Evolutionary conservation across 495 filamentous ascomycete genomes (phyloP).

Genomic region (Xylaria intraflava): DNA sequence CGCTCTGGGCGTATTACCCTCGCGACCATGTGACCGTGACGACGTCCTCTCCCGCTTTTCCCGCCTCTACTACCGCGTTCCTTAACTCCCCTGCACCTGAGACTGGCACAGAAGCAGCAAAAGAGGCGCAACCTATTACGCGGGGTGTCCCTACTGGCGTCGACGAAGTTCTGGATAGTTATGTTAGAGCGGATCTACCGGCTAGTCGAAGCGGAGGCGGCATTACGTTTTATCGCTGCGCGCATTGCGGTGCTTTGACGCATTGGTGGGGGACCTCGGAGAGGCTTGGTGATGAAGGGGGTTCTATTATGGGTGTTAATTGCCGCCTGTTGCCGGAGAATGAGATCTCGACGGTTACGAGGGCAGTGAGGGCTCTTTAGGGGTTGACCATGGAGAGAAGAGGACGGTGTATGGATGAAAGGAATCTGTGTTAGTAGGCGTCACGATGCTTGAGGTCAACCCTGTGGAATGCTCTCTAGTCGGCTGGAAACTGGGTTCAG

Average conservation of each 20-base stretch:
- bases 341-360: background rate
- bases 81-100: background rate
- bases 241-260: background rate
- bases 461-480: too few species aligned
- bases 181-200: background rate
- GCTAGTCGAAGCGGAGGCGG: too few species aligned
- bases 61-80: too few species aligned
- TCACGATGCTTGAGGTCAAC: too few species aligned
- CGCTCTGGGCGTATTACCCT: slow-evolving; percentile 31
- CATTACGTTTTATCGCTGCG: background rate
- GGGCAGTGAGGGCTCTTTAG: background rate
- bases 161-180: background rate
- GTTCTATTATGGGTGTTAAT: background rate
- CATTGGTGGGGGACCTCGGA: background rate
- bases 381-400: background rate
- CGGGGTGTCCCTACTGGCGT: background rate
- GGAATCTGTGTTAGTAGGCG: too few species aligned
- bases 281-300: background rate
- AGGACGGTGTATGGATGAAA: too few species aligned
- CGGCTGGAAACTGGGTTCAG: too few species aligned
- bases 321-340: slow-evolving; percentile 1
- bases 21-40: slow-evolving; percentile 20
- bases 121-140: background rate
- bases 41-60: background rate
- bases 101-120: background rate